phyloP scores from a whole-genome alignment of 2,329 filamentous ascomycete species.

The Claviceps digitariae region DNA sequence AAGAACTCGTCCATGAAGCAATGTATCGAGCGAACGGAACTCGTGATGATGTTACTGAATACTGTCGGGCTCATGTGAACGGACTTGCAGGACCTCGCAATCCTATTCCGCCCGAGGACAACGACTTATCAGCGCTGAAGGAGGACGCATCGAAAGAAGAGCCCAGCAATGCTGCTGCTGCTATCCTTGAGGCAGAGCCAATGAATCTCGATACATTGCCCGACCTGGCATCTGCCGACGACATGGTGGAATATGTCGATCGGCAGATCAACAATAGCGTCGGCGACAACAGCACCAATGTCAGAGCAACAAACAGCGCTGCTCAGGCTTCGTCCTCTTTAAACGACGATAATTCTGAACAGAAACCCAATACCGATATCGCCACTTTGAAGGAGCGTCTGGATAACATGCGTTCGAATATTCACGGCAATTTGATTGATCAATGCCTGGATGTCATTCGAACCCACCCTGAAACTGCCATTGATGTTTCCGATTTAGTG shows the following conservation, averaged over 20 bases:
- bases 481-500: conserved; percentile 83
- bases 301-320: conserved; percentile 5
- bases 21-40: conserved; percentile 70
- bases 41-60: conserved; percentile 48
- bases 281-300: not conserved
- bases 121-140: conserved; percentile 22
- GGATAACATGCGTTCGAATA: conserved; percentile 56
- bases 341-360: conserved; percentile 9
- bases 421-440: conserved; percentile 71
- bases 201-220: conserved; percentile 25
- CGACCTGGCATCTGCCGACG: conserved; percentile 2
- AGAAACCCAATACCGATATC: conserved; percentile 8
- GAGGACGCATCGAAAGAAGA: conserved; percentile 13
- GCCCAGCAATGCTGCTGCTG: conserved; percentile 8
- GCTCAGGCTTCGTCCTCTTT: not conserved
- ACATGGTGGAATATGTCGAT: conserved; percentile 3
- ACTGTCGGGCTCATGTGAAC: conserved; percentile 52
- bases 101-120: conserved; percentile 51
- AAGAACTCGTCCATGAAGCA: conserved; percentile 60
- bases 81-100: conserved; percentile 48
- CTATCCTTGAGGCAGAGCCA: conserved; percentile 19
- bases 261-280: not conserved
- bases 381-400: conserved; percentile 55
- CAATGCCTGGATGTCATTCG: conserved; percentile 83
- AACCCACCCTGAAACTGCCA: conserved; percentile 74